Evolutionary conservation across 495 filamentous ascomycete species (phyloP), one percentile per base, ranked within the genome.

Genomic region (Neurospora sp.): DNA sequence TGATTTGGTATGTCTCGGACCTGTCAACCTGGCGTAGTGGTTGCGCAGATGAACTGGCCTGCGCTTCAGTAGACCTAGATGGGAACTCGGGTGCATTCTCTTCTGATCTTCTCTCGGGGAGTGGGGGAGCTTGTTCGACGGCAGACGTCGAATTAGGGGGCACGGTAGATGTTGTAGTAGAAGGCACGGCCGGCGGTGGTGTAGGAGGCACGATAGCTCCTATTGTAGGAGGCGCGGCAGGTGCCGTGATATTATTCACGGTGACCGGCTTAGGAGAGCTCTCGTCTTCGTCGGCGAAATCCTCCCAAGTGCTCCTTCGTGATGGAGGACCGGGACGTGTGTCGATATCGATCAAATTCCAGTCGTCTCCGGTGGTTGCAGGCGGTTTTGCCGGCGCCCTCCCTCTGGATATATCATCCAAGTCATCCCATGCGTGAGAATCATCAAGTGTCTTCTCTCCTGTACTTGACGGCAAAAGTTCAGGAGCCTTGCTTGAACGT

Each of bases 321-420:
- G 82, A 79, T 45, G 79, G 74, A 22, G 79, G 78, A 16, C 78
- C 79, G 2, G 78, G 76, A 14, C 74, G 74, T 18, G 79, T 71
- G 37, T 84, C 85, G 45, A 84, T 73, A 44, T 86, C 84, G 20
- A 86, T 81, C 59, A 88, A 68, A 73, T 85, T 86, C 86, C 86
- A 87, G 39, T 82, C 83, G 8, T 85, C 85, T 37, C 72, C 76
- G 6, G 77, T 73, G 12, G 80, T 79, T 1, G 78, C 61, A 22
- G 80, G 53, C 37, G 72, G 42, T 40, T 75, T 40, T 3, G 75
- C 79, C 14, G 80, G 70, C 14, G 75, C 76, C 65, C 83, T 82
- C 0, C 77, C 79, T 70, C 82, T 84, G 35, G 75, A 74, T 12
- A 74, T 71, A 8, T 74, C 75, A 39, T 77, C 78, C n/a, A 81